Conservation (phyloP, 805 yeast genomes). For the Candida montana region DNA sequence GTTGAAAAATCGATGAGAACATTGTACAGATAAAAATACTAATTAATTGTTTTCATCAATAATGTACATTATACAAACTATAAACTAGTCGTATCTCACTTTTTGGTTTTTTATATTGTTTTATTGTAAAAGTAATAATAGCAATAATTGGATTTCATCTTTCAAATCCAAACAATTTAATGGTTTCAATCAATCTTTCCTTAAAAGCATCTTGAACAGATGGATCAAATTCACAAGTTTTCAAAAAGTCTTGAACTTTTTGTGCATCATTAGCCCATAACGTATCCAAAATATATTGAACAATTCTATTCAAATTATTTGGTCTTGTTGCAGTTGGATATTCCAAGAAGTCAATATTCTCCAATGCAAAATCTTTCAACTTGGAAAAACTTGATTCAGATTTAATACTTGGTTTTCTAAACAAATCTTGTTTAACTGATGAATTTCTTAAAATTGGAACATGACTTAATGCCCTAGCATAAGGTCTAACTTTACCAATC, state of each 20-base stretch:
- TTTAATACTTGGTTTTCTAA: neutral
- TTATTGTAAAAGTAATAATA: neutral
- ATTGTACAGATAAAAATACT: no score
- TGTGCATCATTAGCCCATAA: constrained; percentile 29
- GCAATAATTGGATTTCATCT: constrained; percentile 9
- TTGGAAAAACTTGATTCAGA: constrained; percentile 10
- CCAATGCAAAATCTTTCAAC: constrained; percentile 27
- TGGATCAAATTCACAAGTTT: constrained; percentile 13
- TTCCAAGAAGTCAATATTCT: constrained; percentile 28
- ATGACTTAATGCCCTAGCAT: neutral
- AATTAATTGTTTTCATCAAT: no score
- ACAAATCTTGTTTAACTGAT: constrained; percentile 1
- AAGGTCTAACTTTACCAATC: neutral
- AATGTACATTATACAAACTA: neutral
- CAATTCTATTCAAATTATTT: constrained; percentile 26
- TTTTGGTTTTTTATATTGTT: neutral
- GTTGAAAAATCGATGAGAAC: no score
- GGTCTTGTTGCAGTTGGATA: constrained; percentile 30
- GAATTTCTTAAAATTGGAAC: constrained; percentile 3
- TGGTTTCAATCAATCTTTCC: constrained; percentile 14
- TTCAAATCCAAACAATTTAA: constrained; percentile 22
- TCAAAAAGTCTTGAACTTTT: constrained; percentile 10
- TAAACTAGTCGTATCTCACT: neutral
- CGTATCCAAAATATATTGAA: constrained; percentile 32
- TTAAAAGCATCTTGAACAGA: constrained; percentile 10